These are phyloP conservation scores for Magnolia changhungtana DNA, from an alignment of 164 flowering plant genomes.

Conservation along the genomic window DNA sequence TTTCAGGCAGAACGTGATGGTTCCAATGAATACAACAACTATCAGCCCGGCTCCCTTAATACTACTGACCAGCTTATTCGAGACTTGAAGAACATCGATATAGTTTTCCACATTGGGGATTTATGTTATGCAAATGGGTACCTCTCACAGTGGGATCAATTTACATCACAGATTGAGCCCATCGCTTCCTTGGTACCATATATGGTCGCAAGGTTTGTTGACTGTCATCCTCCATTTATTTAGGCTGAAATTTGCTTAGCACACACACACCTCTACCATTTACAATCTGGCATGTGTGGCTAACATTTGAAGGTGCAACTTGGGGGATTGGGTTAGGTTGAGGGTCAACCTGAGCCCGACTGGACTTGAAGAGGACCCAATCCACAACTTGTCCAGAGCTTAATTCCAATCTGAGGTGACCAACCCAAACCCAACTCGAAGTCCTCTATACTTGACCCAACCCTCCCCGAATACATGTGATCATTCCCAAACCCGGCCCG, in stretches of 20 bases:
- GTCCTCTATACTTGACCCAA: too few species aligned
- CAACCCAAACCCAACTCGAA: too few species aligned
- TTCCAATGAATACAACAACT: constrained; percentile 35
- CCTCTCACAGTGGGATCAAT: constrained; percentile 52
- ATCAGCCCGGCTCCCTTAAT: constrained; percentile 37
- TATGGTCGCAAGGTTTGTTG: constrained; percentile 39
- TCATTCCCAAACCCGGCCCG: too few species aligned
- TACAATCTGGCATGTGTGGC: too few species aligned
- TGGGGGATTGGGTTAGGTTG: neutral
- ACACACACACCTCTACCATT: neutral
- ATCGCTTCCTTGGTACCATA: constrained; percentile 42
- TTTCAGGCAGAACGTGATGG: constrained; percentile 39
- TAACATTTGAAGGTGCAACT: neutral
- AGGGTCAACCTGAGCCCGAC: too few species aligned
- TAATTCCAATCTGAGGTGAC: too few species aligned
- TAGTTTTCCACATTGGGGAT: constrained; percentile 46
- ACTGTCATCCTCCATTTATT: neutral
- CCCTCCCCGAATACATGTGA: too few species aligned
- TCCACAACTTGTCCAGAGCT: too few species aligned
- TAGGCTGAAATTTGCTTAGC: neutral
- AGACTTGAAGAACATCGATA: constrained; percentile 35
- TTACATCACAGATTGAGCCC: constrained; percentile 45
- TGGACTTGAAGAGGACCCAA: too few species aligned
- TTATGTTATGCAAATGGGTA: constrained; percentile 45
- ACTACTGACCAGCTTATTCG: constrained; percentile 33